These are phyloP conservation scores for Paradendryphiella salina DNA, from an alignment of 2,329 filamentous ascomycete genomes.

Conservation along the genomic window DNA sequence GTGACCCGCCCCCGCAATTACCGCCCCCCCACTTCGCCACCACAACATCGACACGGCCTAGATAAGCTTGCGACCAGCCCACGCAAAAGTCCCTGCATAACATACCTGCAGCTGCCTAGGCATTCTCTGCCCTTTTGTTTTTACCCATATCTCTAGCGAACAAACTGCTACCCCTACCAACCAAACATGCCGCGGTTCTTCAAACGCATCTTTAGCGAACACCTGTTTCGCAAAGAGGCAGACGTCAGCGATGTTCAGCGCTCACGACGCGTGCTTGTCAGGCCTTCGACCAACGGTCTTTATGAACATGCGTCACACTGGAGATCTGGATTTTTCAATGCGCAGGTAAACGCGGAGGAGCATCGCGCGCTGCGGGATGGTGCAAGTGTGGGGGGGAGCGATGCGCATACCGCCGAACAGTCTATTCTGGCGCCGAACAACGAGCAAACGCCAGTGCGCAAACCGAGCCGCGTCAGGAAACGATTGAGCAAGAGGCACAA, in stretches of 20 bases:
- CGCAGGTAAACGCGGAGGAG: slow-evolving; percentile 14
- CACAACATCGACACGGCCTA: slow-evolving; percentile 3
- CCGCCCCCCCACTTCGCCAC: slow-evolving; percentile 9
- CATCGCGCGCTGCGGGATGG: slow-evolving; percentile 15
- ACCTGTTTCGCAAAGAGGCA: slow-evolving; percentile 24
- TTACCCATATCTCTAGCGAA: background rate
- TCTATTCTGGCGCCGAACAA: slow-evolving; percentile 24
- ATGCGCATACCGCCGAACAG: slow-evolving; percentile 14
- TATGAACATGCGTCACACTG: slow-evolving; percentile 16
- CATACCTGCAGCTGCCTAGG: background rate
- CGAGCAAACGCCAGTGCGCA: slow-evolving; percentile 10
- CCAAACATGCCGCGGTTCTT: slow-evolving; percentile 26
- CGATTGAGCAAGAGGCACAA: slow-evolving; percentile 28
- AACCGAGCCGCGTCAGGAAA: slow-evolving; percentile 14
- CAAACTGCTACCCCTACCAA: background rate
- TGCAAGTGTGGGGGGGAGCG: slow-evolving; percentile 26
- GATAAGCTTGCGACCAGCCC: slow-evolving; percentile 8
- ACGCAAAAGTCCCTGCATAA: slow-evolving; percentile 1
- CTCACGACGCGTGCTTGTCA: slow-evolving; percentile 29
- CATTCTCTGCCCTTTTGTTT: no score
- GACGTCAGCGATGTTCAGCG: slow-evolving; percentile 21
- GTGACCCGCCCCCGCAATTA: slow-evolving; percentile 8
- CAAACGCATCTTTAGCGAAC: slow-evolving; percentile 28
- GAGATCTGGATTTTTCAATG: slow-evolving; percentile 18
- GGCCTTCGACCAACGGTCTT: slow-evolving; percentile 10